Evolutionary conservation across 1,139 yeast species (phyloP).

Genomic region (Kodamaea plutei): DNA sequence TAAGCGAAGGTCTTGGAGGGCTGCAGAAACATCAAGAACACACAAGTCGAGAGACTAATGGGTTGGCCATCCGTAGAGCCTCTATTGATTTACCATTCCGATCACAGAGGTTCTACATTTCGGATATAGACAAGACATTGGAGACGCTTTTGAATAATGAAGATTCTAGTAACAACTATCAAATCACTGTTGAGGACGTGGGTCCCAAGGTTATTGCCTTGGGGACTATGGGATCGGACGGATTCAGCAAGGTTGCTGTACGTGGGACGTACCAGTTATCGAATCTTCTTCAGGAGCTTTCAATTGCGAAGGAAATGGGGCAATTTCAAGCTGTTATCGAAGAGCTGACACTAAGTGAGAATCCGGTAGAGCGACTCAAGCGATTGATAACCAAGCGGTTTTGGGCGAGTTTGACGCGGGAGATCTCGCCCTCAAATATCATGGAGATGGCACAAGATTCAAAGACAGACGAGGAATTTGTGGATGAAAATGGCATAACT

Average conservation of each 20-base stretch:
- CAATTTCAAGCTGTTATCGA: constrained; percentile 73
- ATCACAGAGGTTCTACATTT: not conserved
- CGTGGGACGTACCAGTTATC: constrained; percentile 92
- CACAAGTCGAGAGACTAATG: no score
- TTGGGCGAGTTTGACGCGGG: constrained; percentile 78
- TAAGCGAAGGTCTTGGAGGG: no score
- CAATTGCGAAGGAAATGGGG: constrained; percentile 81
- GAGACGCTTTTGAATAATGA: constrained; percentile 67
- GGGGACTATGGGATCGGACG: constrained; percentile 83
- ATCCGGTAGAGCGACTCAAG: constrained; percentile 76
- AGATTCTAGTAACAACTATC: constrained; percentile 83
- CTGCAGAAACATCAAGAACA: no score
- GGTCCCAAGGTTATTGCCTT: constrained; percentile 87
- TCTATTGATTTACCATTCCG: not conserved
- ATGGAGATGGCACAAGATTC: constrained; percentile 78
- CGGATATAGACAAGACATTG: constrained; percentile 70
- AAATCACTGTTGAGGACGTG: constrained; percentile 86
- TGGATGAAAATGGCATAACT: constrained; percentile 31
- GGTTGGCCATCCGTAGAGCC: not conserved
- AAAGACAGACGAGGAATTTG: constrained; percentile 60
- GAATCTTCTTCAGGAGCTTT: constrained; percentile 81
- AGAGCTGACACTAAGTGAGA: constrained; percentile 80
- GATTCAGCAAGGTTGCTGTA: constrained; percentile 66
- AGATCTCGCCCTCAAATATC: constrained; percentile 57
- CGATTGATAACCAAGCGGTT: constrained; percentile 74